phyloP scores from a whole-genome alignment of 2,329 filamentous ascomycete genomes.

The Exophiala oligosperma region DNA sequence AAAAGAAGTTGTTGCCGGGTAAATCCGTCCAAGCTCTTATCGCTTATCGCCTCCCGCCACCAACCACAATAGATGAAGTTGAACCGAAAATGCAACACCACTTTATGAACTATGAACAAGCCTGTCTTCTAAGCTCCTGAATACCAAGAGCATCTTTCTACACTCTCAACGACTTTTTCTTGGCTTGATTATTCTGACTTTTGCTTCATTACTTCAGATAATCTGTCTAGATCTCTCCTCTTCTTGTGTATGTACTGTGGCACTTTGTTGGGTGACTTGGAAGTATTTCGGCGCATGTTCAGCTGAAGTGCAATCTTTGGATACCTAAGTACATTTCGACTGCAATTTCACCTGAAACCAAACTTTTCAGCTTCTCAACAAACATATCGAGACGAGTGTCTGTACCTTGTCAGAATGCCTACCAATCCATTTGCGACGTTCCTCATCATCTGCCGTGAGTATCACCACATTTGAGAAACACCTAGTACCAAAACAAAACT shows the following conservation, averaged over 20 bases:
- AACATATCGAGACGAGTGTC: background rate
- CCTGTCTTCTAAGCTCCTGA: no score
- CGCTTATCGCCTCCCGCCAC: background rate
- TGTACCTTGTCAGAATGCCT: conserved; percentile 23
- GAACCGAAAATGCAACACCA: background rate
- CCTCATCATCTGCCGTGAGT: conserved; percentile 60
- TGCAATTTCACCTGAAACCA: no score
- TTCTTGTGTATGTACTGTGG: background rate
- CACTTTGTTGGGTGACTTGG: background rate
- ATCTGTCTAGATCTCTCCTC: background rate
- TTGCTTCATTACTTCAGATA: background rate
- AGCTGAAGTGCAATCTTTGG: no score
- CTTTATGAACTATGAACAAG: background rate
- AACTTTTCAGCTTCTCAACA: background rate
- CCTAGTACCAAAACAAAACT: conserved; percentile 8
- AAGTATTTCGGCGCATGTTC: no score
- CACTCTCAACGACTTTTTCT: background rate
- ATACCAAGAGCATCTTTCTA: no score
- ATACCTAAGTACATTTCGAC: no score
- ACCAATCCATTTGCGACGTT: conserved; percentile 78
- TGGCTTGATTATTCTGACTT: background rate
- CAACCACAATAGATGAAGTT: background rate
- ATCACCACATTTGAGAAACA: background rate
- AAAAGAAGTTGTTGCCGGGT: background rate
- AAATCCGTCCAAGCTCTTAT: background rate